These are phyloP conservation scores for Eimeria falciformis DNA, from an alignment of 169 alveolate species.

Conservation along the genomic window DNA sequence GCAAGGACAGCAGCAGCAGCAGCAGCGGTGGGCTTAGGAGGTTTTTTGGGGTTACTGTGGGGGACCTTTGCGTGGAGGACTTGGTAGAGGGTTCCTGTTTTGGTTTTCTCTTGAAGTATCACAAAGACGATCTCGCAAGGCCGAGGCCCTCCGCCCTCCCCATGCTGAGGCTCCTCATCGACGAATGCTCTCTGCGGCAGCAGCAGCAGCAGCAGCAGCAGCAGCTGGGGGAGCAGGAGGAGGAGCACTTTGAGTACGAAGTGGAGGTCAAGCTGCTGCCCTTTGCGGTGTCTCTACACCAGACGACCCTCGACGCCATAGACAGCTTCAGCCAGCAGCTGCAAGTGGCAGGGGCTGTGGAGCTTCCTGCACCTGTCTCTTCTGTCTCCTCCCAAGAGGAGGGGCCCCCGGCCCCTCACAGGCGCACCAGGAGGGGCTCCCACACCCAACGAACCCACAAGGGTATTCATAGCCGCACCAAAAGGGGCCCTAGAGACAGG, in stretches of 20 bases:
- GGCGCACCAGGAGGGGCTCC: background rate
- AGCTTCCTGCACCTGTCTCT: background rate
- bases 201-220: conserved; percentile 34
- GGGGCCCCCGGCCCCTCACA: conserved; percentile 22
- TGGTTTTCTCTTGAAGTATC: background rate
- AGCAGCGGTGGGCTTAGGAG: background rate
- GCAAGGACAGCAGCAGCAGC: conserved; percentile 20
- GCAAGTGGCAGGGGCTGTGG: conserved; percentile 2
- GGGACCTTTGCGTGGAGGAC: background rate
- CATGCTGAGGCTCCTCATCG: background rate
- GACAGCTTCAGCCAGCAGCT: background rate
- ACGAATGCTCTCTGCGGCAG: background rate
- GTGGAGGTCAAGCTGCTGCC: conserved; percentile 31
- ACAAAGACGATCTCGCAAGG: background rate
- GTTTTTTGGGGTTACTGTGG: background rate
- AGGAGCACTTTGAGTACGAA: conserved; percentile 32
- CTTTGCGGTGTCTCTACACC: conserved; percentile 32
- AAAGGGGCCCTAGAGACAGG: no score
- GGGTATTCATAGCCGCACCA: no score
- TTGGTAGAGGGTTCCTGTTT: background rate
- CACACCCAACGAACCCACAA: no score
- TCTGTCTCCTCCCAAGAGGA: background rate
- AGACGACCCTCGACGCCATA: conserved; percentile 32
- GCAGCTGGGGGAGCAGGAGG: conserved; percentile 13
- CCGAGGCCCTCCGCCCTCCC: background rate